These are phyloP conservation scores for Amphibolis antarctica DNA, from an alignment of 106 monocot species.

Conservation along the genomic window DNA sequence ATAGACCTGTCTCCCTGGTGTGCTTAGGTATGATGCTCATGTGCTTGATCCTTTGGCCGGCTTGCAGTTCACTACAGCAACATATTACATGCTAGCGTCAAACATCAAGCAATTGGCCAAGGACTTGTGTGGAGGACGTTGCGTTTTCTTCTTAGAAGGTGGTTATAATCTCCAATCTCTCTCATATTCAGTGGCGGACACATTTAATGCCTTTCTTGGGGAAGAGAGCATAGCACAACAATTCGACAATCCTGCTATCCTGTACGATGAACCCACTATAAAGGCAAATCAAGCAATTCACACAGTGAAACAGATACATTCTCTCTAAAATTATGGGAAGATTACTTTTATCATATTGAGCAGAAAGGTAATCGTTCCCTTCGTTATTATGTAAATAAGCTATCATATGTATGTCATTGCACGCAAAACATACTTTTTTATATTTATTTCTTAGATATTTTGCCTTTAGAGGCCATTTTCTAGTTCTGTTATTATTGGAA, in stretches of 20 bases:
- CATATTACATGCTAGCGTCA: slow-evolving; percentile 78
- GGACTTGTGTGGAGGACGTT: slow-evolving; percentile 55
- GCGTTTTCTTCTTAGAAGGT: slow-evolving; percentile 80
- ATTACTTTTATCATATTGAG: no score
- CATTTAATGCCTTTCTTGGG: slow-evolving; percentile 67
- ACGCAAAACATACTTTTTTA: no score
- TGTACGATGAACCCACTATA: slow-evolving; percentile 50
- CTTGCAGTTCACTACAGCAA: slow-evolving; percentile 80
- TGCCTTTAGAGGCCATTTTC: no score
- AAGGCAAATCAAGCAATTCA: slow-evolving; percentile 56
- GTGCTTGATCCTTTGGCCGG: slow-evolving; percentile 82
- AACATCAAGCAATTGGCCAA: slow-evolving; percentile 58
- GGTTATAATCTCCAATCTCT: slow-evolving; percentile 93
- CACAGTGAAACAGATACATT: slow-evolving; percentile 52
- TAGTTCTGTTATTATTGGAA: no score
- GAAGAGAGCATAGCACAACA: slow-evolving; percentile 55
- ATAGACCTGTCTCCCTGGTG: no score
- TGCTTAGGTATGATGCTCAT: slow-evolving; percentile 75
- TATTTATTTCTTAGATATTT: no score
- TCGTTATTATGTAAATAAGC: no score
- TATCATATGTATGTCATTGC: no score
- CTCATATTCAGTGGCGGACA: slow-evolving; percentile 72
- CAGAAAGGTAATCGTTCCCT: not conserved
- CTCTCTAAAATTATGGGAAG: slow-evolving; percentile 19
- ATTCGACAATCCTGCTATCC: slow-evolving; percentile 56